Evolutionary conservation across 139 green algal genomes (phyloP).

Genomic region (Gonium pectorale): DNA sequence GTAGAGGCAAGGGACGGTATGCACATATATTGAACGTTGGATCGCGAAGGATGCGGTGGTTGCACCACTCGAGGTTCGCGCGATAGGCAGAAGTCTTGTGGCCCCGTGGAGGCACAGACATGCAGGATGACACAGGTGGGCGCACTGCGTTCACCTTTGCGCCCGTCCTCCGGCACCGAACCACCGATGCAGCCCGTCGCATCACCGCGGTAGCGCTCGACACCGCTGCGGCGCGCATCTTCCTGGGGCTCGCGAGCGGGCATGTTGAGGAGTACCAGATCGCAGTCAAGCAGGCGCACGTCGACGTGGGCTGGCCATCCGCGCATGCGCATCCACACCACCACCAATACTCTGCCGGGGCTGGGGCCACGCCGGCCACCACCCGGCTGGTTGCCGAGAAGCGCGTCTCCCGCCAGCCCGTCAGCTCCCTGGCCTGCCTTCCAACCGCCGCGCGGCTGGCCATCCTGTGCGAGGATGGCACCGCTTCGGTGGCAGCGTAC

Average conservation of each 20-base stretch:
- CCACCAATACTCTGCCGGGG: not conserved
- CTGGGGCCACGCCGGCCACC: not conserved
- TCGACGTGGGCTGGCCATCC: not conserved
- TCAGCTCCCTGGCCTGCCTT: slow-evolving; percentile 29
- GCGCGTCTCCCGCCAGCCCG: slow-evolving; percentile 39
- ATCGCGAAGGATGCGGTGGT: too few relatives aligned
- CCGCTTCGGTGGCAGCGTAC: slow-evolving; percentile 53
- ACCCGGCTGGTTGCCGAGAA: slow-evolving; percentile 41
- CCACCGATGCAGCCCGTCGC: slow-evolving; percentile 43
- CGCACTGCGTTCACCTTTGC: slow-evolving; percentile 56
- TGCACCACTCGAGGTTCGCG: too few relatives aligned
- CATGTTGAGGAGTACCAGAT: slow-evolving; percentile 58
- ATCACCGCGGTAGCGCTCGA: slow-evolving; percentile 61
- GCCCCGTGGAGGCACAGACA: too few relatives aligned
- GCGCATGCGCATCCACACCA: not conserved
- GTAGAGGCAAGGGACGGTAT: too few relatives aligned
- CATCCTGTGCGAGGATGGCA: slow-evolving; percentile 44
- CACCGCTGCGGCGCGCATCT: slow-evolving; percentile 22
- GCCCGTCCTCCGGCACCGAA: slow-evolving; percentile 35
- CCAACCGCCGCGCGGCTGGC: slow-evolving; percentile 35
- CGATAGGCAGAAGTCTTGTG: too few relatives aligned
- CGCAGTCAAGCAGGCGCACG: slow-evolving; percentile 5
- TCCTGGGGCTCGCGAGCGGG: slow-evolving; percentile 50
- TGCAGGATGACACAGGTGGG: slow-evolving; percentile 44
- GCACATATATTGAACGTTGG: too few relatives aligned